phyloP scores from a whole-genome alignment of 2,329 filamentous ascomycete species.

The Stagonosporopsis tanaceti region DNA sequence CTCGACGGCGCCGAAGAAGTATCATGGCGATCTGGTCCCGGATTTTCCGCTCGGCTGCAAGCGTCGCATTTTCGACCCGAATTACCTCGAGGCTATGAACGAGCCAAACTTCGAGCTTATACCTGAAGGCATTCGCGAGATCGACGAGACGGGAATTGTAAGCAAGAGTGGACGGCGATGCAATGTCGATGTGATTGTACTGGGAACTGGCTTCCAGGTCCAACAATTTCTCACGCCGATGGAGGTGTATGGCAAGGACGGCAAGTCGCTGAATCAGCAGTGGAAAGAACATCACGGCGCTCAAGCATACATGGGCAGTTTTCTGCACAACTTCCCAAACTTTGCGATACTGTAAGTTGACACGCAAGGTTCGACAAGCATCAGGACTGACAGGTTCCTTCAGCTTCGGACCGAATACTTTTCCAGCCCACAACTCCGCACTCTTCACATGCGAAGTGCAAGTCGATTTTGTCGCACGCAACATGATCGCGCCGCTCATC shows the following conservation, averaged over 20 bases:
- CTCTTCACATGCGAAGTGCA: neutral
- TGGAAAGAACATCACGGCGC: neutral
- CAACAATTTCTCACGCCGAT: conserved; percentile 3
- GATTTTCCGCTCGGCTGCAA: conserved; percentile 1
- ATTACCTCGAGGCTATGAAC: neutral
- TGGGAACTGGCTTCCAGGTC: neutral
- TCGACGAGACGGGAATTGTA: neutral
- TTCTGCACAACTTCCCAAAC: neutral
- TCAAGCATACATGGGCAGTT: neutral
- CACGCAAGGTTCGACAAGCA: too few relatives aligned
- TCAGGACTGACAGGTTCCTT: neutral
- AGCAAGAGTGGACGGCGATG: neutral
- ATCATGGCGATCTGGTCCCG: neutral
- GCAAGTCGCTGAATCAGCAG: neutral
- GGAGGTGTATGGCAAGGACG: neutral
- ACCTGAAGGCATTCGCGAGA: neutral
- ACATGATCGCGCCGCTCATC: neutral
- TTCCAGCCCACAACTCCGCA: neutral
- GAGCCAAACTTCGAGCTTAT: neutral
- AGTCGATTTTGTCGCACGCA: neutral
- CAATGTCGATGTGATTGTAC: neutral
- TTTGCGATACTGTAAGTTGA: neutral
- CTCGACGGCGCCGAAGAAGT: neutral
- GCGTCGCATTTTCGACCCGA: conserved; percentile 3
- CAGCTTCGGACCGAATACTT: neutral